A percentile compares a stretch with the other conserved stretches of the same genome.
Evolutionary conservation across 345 rosid genomes (phyloP).

Genomic region (Moringa oleifera): DNA sequence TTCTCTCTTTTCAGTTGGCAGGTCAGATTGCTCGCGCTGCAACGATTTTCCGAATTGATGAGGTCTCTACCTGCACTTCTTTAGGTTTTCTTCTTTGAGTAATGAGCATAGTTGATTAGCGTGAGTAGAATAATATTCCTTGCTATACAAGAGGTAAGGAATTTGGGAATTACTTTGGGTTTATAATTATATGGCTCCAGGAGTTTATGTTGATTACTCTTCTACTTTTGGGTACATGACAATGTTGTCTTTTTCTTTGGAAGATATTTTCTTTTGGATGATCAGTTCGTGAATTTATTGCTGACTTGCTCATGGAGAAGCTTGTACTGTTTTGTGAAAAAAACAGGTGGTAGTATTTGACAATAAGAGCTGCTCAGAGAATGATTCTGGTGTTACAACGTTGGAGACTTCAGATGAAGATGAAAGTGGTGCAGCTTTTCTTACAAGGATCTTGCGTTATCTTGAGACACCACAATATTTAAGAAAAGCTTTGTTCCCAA

Average conservation of each 20-base stretch:
- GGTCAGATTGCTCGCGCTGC: conserved; percentile 95
- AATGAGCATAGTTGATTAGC: neutral
- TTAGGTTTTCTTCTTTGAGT: neutral
- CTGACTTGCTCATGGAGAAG: neutral
- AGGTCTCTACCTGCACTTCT: conserved; percentile 35
- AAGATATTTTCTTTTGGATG: no score
- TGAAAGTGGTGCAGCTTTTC: conserved; percentile 78
- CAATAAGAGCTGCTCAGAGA: conserved; percentile 35
- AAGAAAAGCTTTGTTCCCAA: conserved; percentile 79
- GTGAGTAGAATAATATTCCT: neutral
- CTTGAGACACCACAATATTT: conserved; percentile 92
- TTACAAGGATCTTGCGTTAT: conserved; percentile 69
- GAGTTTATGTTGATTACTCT: neutral
- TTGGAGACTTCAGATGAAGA: conserved; percentile 35
- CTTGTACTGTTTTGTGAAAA: neutral
- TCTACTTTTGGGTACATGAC: neutral
- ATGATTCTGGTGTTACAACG: conserved; percentile 17
- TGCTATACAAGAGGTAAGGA: neutral
- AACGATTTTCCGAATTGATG: conserved; percentile 81
- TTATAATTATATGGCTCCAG: no score
- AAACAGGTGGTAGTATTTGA: conserved; percentile 85
- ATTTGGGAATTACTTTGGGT: neutral
- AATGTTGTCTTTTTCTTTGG: neutral
- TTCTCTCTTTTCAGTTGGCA: conserved; percentile 51
- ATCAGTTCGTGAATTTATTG: neutral